Conservation (phyloP, 305 asterid genomes). For the Plantago rigida region DNA sequence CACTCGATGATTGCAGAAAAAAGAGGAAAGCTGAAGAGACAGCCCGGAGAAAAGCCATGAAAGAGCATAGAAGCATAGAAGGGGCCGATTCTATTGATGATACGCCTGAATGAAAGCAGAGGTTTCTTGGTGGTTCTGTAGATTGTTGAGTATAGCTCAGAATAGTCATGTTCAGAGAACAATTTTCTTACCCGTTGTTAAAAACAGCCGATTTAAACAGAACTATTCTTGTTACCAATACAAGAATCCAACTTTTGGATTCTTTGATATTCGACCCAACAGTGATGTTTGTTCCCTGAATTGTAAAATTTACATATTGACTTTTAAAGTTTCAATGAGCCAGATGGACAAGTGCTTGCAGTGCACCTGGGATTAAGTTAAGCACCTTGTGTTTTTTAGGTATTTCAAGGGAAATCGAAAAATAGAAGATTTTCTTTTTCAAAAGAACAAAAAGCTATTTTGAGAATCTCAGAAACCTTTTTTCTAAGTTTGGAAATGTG, state of each 20-base stretch:
- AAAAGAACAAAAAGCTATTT: too few species aligned
- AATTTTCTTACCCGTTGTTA: neutral
- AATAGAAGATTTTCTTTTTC: too few species aligned
- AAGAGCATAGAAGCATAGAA: constrained; percentile 1
- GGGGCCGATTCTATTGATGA: neutral
- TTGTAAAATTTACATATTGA: neutral
- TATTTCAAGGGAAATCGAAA: too few species aligned
- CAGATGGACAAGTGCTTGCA: too few species aligned
- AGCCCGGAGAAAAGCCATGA: neutral
- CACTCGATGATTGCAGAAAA: constrained; percentile 29
- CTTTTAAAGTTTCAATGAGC: neutral
- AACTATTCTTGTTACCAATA: neutral
- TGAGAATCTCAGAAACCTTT: too few species aligned
- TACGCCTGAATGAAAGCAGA: too few species aligned
- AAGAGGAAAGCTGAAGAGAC: constrained; percentile 7
- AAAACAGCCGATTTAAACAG: neutral
- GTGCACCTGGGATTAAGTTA: neutral
- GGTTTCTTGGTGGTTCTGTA: too few species aligned
- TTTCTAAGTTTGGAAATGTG: too few species aligned
- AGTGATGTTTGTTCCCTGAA: too few species aligned
- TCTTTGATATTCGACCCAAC: too few species aligned
- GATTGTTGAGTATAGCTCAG: too few species aligned
- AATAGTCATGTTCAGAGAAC: too few species aligned
- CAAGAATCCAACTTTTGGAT: neutral
- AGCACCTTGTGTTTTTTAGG: neutral